These are phyloP conservation scores for Nicotiana sylvestris DNA, from an alignment of 257 asterid species.

Conservation along the genomic window DNA sequence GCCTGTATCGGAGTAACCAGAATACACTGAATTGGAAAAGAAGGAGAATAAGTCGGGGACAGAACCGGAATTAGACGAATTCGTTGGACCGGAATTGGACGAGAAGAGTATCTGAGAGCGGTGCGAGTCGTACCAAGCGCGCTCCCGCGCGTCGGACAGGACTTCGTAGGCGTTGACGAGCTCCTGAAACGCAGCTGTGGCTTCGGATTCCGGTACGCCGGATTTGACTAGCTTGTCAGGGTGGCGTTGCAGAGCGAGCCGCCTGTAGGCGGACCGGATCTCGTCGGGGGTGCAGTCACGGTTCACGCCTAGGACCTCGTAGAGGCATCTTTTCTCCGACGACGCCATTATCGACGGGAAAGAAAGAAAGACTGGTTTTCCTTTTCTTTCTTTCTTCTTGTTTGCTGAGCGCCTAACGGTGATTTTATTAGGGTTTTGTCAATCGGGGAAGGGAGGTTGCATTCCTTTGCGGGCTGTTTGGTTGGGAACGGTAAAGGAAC, in stretches of 20 bases:
- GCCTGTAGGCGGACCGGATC: conserved; percentile 79
- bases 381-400: neutral
- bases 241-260: conserved; percentile 95
- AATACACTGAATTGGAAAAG: conserved; percentile 77
- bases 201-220: conserved; percentile 84
- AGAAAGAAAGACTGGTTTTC: neutral
- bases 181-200: conserved; percentile 90
- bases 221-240: conserved; percentile 83
- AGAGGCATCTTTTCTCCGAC: conserved; percentile 76
- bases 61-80: conserved; percentile 26
- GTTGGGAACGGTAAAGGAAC: neutral
- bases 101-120: conserved; percentile 80
- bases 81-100: conserved; percentile 26
- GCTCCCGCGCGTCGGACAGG: conserved; percentile 80
- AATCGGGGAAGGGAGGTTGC: neutral
- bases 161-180: conserved; percentile 94
- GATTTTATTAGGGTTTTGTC: conserved; percentile 7
- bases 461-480: neutral
- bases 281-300: conserved; percentile 73
- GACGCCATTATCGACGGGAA: conserved; percentile 44
- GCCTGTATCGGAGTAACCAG: conserved; percentile 77
- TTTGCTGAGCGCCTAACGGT: neutral
- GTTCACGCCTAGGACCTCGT: conserved; percentile 76
- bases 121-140: conserved; percentile 94
- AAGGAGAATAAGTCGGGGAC: conserved; percentile 71